Base-by-base conservation (phyloP, 768 basidiomycete species). In the Tulasnella sp. region DNA sequence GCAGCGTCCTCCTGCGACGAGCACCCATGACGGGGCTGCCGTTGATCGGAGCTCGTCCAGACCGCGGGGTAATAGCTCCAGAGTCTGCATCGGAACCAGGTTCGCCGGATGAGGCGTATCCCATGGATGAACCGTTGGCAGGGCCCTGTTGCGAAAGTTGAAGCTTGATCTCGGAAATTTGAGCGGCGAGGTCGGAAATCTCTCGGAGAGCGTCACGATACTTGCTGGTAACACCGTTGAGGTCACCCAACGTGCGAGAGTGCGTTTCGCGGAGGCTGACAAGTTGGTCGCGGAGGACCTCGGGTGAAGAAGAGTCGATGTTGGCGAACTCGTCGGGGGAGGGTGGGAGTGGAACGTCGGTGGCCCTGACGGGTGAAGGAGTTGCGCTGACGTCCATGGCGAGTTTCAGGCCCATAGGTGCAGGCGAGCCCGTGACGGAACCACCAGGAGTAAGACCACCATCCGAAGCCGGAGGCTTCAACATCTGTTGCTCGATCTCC, bases 181-280 rank as follows among this genome's bases (percentile, higher is more conserved):
- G 95, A n/a, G 91, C 89, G 24, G 93, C 92, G 56, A 99, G 89
- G 82, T 97, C 95, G n/a, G 93, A 93, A 80, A 99, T 97, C 85
- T 97, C 94, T 74, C 90, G 90, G 40, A 98, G 88, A 24, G 97
- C 94, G 80, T 97, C 94, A 40, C 92, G 91, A 84, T 97, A 98
- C 85, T 97, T 97, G 77, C 87, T 85, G 1, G 92, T 91, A 46
- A 98, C 89, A 1, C 90, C 88, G 9, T 94, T 91, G 48, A 97
- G 88, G 82, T 97, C 94, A 10, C 90, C 87, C 31, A 97, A 88
- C 0, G 94, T 95, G 58, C 92, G 92, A 14, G 90, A 90, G 82
- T 96, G 94, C 3, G 92, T 93, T 83, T 94, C 90, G 83, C 93
- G 94, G n/a, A 99, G 88, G 16, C 89, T 87, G 10, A 90, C 85